phyloP scores from a whole-genome alignment of 169 alveolate genomes.

The Sarcocystis neurona region DNA sequence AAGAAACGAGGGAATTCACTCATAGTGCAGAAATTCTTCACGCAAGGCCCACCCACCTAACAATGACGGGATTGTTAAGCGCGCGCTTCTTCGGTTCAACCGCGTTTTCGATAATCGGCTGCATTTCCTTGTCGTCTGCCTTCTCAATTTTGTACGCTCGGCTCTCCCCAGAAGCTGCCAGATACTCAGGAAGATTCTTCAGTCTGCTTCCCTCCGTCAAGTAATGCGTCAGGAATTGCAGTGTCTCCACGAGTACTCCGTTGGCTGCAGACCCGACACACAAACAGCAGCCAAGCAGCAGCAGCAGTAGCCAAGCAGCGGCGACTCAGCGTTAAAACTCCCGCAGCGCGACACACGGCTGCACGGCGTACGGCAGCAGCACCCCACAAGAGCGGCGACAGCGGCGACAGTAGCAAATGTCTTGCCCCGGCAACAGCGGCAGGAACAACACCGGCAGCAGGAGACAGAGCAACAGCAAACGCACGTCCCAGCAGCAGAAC shows the following conservation, averaged over 20 bases:
- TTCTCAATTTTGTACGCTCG: conserved; percentile 59
- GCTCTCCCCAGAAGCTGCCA: conserved; percentile 73
- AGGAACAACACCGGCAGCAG: too few species aligned
- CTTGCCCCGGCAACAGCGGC: too few species aligned
- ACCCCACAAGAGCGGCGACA: too few species aligned
- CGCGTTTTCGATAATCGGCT: conserved; percentile 45
- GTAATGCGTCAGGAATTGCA: conserved; percentile 77
- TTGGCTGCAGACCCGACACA: conserved; percentile 65
- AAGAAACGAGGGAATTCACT: neutral
- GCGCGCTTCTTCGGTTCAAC: conserved; percentile 62
- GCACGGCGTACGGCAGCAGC: too few species aligned
- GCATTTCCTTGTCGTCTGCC: conserved; percentile 61
- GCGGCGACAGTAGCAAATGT: too few species aligned
- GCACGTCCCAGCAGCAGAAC: too few species aligned
- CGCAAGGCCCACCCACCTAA: conserved; percentile 25
- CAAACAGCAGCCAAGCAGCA: neutral
- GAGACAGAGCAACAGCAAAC: too few species aligned
- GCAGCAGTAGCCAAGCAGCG: neutral
- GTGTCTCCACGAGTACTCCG: conserved; percentile 87
- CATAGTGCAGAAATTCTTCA: neutral
- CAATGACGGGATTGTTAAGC: conserved; percentile 53
- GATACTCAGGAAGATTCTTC: conserved; percentile 73
- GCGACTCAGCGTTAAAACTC: neutral
- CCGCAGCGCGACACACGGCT: too few species aligned
- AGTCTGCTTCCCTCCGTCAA: conserved; percentile 71